Conservation (phyloP, 2,329 filamentous ascomycete species). For the Colletotrichum lentis region DNA sequence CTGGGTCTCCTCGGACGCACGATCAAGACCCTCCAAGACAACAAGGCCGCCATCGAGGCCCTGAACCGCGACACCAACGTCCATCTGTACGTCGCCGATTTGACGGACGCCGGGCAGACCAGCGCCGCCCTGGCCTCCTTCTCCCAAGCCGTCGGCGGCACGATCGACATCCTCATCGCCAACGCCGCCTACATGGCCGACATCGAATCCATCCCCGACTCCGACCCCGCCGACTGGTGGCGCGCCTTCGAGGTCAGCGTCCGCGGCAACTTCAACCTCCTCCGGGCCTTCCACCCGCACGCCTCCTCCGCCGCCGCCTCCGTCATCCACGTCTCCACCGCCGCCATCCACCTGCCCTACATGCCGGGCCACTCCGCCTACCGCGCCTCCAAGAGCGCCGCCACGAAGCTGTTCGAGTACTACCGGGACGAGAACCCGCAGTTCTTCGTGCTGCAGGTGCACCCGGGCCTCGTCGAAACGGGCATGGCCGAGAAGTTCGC, state of each 20-base stretch:
- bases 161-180: conserved; percentile 44
- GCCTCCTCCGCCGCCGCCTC: conserved; percentile 34
- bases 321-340: conserved; percentile 42
- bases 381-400: conserved; percentile 53
- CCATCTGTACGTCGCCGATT: conserved; percentile 35
- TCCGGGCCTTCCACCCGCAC: conserved; percentile 56
- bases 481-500: conserved; percentile 33
- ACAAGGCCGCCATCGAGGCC: conserved; percentile 39
- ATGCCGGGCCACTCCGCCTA: conserved; percentile 48
- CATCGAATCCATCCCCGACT: conserved; percentile 35
- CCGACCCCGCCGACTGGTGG: conserved; percentile 42
- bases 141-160: neutral
- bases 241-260: conserved; percentile 56
- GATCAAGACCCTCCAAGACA: conserved; percentile 40
- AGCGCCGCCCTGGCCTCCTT: conserved; percentile 25
- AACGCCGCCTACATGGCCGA: conserved; percentile 43
- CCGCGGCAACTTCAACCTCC: conserved; percentile 56
- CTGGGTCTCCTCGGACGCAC: conserved; percentile 57
- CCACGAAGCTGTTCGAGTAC: conserved; percentile 53
- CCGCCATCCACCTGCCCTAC: conserved; percentile 41
- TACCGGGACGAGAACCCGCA: conserved; percentile 51
- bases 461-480: conserved; percentile 45
- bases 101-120: conserved; percentile 34
- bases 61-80: conserved; percentile 39
- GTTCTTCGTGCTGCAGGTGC: conserved; percentile 52